These are phyloP conservation scores for Triangularia verruculosa DNA, from an alignment of 2,329 filamentous ascomycete species.

Conservation along the genomic window DNA sequence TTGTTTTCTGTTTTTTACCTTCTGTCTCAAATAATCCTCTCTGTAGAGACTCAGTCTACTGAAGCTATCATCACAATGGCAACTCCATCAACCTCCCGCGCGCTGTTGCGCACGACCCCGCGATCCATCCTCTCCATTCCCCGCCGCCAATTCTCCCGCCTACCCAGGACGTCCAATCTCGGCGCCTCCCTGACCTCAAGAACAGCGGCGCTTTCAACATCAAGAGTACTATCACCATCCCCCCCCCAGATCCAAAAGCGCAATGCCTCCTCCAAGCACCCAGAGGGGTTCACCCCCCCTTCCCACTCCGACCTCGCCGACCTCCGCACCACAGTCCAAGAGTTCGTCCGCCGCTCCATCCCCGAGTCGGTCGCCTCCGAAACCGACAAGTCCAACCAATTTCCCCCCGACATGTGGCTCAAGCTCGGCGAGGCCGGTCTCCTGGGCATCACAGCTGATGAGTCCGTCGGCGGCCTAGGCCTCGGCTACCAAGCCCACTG, in stretches of 20 bases:
- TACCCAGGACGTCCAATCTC: background rate
- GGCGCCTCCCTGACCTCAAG: background rate
- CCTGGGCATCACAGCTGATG: conserved; percentile 88
- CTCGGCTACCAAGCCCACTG: conserved; percentile 98
- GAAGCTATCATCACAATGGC: conserved; percentile 35
- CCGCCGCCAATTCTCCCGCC: conserved; percentile 31
- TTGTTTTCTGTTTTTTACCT: background rate
- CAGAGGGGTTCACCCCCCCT: conserved; percentile 64
- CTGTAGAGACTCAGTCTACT: background rate
- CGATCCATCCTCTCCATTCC: conserved; percentile 17
- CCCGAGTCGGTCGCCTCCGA: conserved; percentile 74
- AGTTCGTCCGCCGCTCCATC: conserved; percentile 87
- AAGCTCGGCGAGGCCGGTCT: conserved; percentile 91
- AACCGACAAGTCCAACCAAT: conserved; percentile 84
- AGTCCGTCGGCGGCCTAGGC: conserved; percentile 82
- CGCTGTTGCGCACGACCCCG: conserved; percentile 31
- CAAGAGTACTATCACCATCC: conserved; percentile 30
- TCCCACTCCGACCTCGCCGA: conserved; percentile 72
- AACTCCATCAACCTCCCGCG: conserved; percentile 37
- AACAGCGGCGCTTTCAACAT: background rate
- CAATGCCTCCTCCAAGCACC: conserved; percentile 53
- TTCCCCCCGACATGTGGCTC: conserved; percentile 87
- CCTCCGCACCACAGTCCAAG: conserved; percentile 78
- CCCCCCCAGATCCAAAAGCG: conserved; percentile 30
- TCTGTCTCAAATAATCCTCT: background rate